These are phyloP conservation scores for Curvularia sp. DNA, from an alignment of 2,329 filamentous ascomycete genomes.

Conservation along the genomic window DNA sequence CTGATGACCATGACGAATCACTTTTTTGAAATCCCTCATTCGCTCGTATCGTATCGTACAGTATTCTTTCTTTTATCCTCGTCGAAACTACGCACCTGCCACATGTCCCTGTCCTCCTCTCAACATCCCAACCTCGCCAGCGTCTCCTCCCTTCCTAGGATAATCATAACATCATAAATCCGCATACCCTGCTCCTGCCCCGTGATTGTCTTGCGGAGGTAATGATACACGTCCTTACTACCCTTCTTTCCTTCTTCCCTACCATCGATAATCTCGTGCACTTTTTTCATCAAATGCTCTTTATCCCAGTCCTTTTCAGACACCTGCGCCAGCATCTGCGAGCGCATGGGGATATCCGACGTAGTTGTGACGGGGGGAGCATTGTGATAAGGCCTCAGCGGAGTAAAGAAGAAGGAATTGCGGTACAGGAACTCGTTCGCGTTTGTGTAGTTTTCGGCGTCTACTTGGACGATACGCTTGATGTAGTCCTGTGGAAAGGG, in stretches of 20 bases:
- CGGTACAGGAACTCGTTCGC: constrained; percentile 62
- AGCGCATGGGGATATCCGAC: constrained; percentile 28
- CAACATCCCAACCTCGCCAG: constrained; percentile 38
- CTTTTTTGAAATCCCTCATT: too few species aligned
- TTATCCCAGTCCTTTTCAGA: constrained; percentile 32
- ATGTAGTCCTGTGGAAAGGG: constrained; percentile 56
- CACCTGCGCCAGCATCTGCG: constrained; percentile 28
- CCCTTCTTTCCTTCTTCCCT: constrained; percentile 32
- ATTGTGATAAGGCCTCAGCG: constrained; percentile 29
- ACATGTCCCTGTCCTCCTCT: too few species aligned
- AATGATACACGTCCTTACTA: constrained; percentile 44
- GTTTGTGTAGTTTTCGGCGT: constrained; percentile 65
- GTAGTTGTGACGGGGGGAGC: constrained; percentile 17
- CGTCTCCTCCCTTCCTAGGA: constrained; percentile 43
- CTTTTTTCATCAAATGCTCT: constrained; percentile 34
- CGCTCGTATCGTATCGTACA: too few species aligned
- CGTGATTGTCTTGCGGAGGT: constrained; percentile 42
- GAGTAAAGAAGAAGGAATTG: constrained; percentile 65
- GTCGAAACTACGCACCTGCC: too few species aligned
- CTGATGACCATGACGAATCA: too few species aligned
- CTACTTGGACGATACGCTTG: constrained; percentile 58
- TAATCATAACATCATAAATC: constrained; percentile 46
- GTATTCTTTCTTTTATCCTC: too few species aligned
- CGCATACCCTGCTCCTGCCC: constrained; percentile 43
- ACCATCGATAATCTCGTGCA: constrained; percentile 39